phyloP scores from a whole-genome alignment of 2,329 filamentous ascomycete species.

The Sordariomycetes sp. region DNA sequence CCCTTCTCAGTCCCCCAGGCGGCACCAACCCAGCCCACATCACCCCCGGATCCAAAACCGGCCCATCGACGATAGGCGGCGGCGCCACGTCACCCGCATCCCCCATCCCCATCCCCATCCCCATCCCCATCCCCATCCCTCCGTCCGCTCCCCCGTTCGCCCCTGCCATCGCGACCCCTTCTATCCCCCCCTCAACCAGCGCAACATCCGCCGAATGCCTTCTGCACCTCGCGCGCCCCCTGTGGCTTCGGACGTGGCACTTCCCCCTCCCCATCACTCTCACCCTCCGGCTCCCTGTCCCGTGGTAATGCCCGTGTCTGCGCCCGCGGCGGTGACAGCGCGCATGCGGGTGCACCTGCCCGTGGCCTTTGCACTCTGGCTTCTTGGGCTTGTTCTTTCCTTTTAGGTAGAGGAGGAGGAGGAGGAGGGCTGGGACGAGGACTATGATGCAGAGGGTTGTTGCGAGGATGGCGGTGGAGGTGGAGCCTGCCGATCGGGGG shows the following conservation, averaged over 20 bases:
- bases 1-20: not conserved
- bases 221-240: not conserved
- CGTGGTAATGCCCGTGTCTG: not conserved
- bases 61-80: not conserved
- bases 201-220: not conserved
- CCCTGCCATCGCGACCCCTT: not conserved
- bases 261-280: not conserved
- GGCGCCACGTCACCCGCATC: not conserved
- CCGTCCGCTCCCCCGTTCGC: not conserved
- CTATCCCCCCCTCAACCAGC: not conserved
- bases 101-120: not conserved
- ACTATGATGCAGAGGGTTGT: not conserved
- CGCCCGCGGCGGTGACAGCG: not conserved
- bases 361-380: not conserved
- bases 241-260: not conserved
- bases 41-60: not conserved
- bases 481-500: not conserved
- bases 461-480: not conserved
- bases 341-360: not conserved
- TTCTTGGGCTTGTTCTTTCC: not conserved
- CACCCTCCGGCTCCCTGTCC: not conserved
- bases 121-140: not conserved
- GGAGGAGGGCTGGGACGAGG: not conserved
- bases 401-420: not conserved
- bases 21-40: not conserved